Evolutionary conservation across 2,329 filamentous ascomycete genomes (phyloP).

Genomic region (Diaporthe helianthi): DNA sequence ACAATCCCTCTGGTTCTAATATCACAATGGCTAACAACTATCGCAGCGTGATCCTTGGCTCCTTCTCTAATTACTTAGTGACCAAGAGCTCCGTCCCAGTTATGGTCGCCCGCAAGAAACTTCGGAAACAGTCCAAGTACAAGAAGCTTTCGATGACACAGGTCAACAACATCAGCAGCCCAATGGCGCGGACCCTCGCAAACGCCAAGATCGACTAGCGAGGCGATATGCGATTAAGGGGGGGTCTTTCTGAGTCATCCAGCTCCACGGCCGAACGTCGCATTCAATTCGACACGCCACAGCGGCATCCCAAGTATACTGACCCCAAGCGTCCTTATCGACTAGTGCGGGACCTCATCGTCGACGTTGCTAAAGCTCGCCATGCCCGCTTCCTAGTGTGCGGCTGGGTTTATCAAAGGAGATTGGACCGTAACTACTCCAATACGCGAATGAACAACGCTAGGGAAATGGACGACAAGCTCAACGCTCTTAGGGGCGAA

Average conservation of each 20-base stretch:
- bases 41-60: constrained; percentile 85
- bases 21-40: constrained; percentile 42
- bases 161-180: constrained; percentile 81
- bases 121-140: constrained; percentile 86
- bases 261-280: no score
- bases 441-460: accelerated
- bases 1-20: not conserved
- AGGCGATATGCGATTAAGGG: not conserved
- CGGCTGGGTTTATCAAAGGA: not conserved
- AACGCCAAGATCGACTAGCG: constrained; percentile 76
- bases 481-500: not conserved
- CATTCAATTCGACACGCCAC: no score
- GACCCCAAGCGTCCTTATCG: no score
- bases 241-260: not conserved
- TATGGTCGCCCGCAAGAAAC: constrained; percentile 93
- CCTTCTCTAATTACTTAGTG: constrained; percentile 96
- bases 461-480: not conserved
- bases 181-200: constrained; percentile 69
- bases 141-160: constrained; percentile 74
- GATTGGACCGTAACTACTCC: not conserved
- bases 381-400: no score
- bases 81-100: constrained; percentile 96
- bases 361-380: not conserved
- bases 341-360: no score
- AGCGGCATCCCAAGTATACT: no score